Evolutionary conservation across 352 stramenopile species (phyloP).

Genomic region (Phytophthora parvispora): DNA sequence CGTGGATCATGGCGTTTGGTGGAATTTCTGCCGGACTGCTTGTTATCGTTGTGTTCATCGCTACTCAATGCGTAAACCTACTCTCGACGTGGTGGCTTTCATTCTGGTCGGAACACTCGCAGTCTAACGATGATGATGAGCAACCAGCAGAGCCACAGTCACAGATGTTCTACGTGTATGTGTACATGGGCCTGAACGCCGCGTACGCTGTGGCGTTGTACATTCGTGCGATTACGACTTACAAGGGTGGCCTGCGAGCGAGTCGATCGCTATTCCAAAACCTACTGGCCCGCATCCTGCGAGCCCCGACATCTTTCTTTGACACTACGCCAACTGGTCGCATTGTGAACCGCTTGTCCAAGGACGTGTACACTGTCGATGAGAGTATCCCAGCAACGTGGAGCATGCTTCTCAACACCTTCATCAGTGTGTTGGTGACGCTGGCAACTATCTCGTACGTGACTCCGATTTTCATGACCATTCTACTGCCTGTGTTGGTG

Average conservation of each 20-base stretch:
- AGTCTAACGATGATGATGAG: constrained; percentile 17
- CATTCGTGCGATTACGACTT: constrained; percentile 66
- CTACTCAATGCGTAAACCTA: constrained; percentile 60
- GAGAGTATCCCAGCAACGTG: constrained; percentile 76
- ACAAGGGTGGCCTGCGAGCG: constrained; percentile 66
- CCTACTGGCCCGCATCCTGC: constrained; percentile 93
- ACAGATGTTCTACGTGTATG: constrained; percentile 85
- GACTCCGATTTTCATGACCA: constrained; percentile 75
- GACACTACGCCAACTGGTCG: constrained; percentile 84
- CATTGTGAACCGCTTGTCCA: constrained; percentile 84
- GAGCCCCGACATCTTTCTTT: constrained; percentile 82
- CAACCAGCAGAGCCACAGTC: constrained; percentile 34
- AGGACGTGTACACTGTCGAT: constrained; percentile 86
- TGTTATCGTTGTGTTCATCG: constrained; percentile 58
- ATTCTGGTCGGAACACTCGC: constrained; percentile 50
- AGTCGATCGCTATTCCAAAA: constrained; percentile 66
- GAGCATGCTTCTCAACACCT: constrained; percentile 78
- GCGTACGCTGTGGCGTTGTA: constrained; percentile 73
- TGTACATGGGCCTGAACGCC: constrained; percentile 84
- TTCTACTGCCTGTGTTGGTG: constrained; percentile 77
- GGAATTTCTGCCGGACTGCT: constrained; percentile 53
- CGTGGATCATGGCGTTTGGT: constrained; percentile 77
- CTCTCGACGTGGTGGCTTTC: constrained; percentile 76
- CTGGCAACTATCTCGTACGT: constrained; percentile 78
- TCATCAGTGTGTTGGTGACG: constrained; percentile 73